Evolutionary conservation across 2,329 filamentous ascomycete genomes (phyloP).

Genomic region (Allantophomopsis lycopodina): DNA sequence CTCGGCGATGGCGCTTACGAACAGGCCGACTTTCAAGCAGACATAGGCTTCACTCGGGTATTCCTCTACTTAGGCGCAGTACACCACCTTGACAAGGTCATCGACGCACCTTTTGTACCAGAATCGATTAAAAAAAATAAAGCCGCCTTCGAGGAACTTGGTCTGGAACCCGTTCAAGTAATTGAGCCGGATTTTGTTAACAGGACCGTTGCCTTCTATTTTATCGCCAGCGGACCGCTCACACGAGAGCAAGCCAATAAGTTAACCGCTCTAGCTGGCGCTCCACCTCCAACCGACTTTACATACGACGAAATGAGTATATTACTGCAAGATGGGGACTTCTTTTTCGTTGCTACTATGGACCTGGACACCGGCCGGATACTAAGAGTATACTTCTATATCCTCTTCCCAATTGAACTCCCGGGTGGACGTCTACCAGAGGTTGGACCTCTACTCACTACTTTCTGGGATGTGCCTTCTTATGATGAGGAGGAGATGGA

Average conservation of each 20-base stretch:
- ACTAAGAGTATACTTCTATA: not conserved
- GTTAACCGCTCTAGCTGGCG: not conserved
- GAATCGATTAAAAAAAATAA: too few species aligned
- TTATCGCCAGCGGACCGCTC: constrained; percentile 1
- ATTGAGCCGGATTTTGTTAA: not conserved
- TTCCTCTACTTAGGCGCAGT: not conserved
- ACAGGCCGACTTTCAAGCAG: not conserved
- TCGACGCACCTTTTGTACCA: too few species aligned
- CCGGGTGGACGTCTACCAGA: constrained; percentile 1
- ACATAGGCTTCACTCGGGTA: not conserved
- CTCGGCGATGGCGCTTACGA: constrained; percentile 1
- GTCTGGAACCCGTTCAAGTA: not conserved
- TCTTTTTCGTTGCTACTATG: constrained; percentile 1
- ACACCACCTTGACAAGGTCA: too few species aligned
- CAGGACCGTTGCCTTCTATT: not conserved
- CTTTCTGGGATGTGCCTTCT: constrained; percentile 1
- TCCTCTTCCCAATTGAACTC: constrained; percentile 1
- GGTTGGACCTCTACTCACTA: not conserved
- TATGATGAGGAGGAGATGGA: constrained; percentile 2
- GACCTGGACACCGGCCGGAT: not conserved
- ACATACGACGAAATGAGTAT: constrained; percentile 1
- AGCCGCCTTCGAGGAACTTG: not conserved
- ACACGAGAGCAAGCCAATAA: not conserved
- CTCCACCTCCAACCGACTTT: not conserved
- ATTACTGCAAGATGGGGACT: not conserved